A percentile compares a stretch with the other conserved stretches of the same genome.
Conservation (phyloP, 345 rosid species). For the Citropsis articulata region DNA sequence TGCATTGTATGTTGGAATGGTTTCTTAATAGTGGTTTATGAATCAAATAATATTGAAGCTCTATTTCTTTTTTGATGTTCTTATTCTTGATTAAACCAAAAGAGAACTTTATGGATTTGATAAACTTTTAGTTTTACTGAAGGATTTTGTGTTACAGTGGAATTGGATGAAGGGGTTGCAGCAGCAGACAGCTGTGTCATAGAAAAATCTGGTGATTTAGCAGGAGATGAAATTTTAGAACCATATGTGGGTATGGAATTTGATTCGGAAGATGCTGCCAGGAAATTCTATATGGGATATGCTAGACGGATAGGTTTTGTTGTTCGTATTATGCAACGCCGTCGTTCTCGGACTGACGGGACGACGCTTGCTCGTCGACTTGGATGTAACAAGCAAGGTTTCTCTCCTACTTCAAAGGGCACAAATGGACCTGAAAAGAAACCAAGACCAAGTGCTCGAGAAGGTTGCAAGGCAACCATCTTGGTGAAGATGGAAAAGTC, state of each 20-base stretch:
- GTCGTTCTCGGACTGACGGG: constrained; percentile 73
- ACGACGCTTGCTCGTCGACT: constrained; percentile 79
- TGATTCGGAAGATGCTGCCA: constrained; percentile 74
- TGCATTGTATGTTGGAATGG: neutral
- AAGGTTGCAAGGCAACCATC: constrained; percentile 84
- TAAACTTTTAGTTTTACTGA: neutral
- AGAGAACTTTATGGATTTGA: neutral
- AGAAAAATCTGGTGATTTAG: constrained; percentile 36
- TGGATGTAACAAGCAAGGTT: constrained; percentile 84
- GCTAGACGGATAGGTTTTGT: constrained; percentile 65
- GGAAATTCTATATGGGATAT: constrained; percentile 57
- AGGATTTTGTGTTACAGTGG: constrained; percentile 37
- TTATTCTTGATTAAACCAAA: neutral
- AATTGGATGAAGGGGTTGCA: constrained; percentile 37
- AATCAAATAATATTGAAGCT: neutral
- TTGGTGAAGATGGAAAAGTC: constrained; percentile 75
- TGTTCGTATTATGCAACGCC: constrained; percentile 79
- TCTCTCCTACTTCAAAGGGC: constrained; percentile 50
- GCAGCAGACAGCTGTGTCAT: constrained; percentile 29
- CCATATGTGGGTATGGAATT: constrained; percentile 82
- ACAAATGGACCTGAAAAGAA: constrained; percentile 48
- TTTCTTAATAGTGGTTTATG: neutral
- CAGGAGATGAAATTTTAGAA: constrained; percentile 38
- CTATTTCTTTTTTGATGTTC: neutral
- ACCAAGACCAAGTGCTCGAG: constrained; percentile 61